phyloP scores from a whole-genome alignment of 441 rosid species.

The Brassica balearica region DNA sequence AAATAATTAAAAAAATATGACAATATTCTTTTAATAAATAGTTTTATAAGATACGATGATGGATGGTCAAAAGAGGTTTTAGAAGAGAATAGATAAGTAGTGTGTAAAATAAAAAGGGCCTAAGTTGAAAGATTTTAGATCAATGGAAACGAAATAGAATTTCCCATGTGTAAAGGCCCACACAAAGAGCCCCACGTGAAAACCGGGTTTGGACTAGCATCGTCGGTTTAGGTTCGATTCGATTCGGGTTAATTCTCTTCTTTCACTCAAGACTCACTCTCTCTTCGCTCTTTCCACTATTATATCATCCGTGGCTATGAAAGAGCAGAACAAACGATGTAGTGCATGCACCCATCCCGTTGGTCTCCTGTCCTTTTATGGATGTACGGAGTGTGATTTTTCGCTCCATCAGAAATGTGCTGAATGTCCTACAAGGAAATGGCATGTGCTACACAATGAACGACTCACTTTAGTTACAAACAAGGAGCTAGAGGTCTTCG shows the following conservation, averaged over 20 bases:
- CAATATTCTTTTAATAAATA: too few relatives aligned
- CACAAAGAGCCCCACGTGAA: constrained; percentile 14
- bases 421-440: not conserved
- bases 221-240: constrained; percentile 38
- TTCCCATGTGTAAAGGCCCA: too few relatives aligned
- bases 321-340: not conserved
- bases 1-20: too few relatives aligned
- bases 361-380: not conserved
- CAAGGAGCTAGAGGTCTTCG: not conserved
- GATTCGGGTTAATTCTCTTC: constrained; percentile 25
- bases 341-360: not conserved
- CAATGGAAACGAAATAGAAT: too few relatives aligned
- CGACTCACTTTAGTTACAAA: not conserved
- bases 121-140: too few relatives aligned
- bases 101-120: too few relatives aligned
- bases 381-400: not conserved
- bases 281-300: too few relatives aligned
- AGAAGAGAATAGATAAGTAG: too few relatives aligned
- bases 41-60: too few relatives aligned
- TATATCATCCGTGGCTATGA: too few relatives aligned
- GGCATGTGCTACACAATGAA: constrained; percentile 8
- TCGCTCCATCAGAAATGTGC: not conserved
- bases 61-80: too few relatives aligned
- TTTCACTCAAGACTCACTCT: too few relatives aligned
- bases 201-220: not conserved